Conservation (phyloP, 306 rosid genomes). For the Potentilla sterilis region DNA sequence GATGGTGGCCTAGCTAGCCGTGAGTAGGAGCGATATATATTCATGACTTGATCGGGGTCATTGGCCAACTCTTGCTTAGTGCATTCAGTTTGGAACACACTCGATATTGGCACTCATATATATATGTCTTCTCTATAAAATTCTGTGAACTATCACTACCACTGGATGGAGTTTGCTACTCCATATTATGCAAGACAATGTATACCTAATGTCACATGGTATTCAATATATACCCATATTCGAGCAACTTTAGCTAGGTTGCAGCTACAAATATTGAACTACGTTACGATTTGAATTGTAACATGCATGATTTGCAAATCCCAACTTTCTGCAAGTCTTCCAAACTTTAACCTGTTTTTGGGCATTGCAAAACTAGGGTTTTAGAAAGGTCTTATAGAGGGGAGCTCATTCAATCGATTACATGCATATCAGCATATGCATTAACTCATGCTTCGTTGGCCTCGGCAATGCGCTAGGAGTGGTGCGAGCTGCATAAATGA, state of each 20-base stretch:
- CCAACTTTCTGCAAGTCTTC: background rate
- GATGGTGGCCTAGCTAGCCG: background rate
- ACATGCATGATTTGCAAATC: background rate
- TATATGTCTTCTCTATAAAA: background rate
- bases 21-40: background rate
- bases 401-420: background rate
- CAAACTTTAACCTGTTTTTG: background rate
- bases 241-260: background rate
- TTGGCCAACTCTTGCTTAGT: background rate
- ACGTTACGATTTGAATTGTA: background rate
- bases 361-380: background rate
- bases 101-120: background rate
- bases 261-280: background rate
- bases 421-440: background rate
- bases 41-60: background rate
- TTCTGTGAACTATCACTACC: background rate
- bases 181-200: background rate
- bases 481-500: background rate
- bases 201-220: background rate
- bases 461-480: background rate
- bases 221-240: background rate
- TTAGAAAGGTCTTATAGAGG: background rate
- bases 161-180: background rate
- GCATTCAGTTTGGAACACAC: background rate
- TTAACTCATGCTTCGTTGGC: slow-evolving; percentile 47